Conservation (phyloP, 257 asterid genomes). For the Osmanthus fragrans region DNA sequence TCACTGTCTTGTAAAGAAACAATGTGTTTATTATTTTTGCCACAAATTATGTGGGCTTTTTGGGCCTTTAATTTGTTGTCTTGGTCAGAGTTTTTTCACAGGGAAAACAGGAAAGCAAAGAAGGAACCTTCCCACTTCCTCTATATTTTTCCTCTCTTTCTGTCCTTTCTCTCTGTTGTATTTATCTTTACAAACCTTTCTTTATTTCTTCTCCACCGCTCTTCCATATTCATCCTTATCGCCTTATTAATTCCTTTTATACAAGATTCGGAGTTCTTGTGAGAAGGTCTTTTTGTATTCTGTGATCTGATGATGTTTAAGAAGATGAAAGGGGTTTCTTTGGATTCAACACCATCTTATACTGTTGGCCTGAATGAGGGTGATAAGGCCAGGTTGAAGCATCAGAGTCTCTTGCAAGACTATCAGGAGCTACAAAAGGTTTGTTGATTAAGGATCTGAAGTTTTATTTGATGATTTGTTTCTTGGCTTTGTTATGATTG, state of each 20-base stretch:
- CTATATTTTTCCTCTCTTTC: conserved; percentile 30
- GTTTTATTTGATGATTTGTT: conserved; percentile 2
- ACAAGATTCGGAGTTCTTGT: conserved; percentile 28
- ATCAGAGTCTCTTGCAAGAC: conserved; percentile 67
- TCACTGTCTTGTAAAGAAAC: conserved; percentile 31
- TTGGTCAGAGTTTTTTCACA: conserved; percentile 76
- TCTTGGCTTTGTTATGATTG: conserved; percentile 24
- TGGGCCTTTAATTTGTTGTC: conserved; percentile 53
- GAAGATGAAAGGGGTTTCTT: conserved; percentile 55
- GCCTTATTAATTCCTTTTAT: not conserved
- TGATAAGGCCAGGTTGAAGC: conserved; percentile 49
- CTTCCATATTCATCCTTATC: conserved; percentile 25
- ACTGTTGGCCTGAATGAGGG: conserved; percentile 40
- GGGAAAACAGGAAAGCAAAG: conserved; percentile 63
- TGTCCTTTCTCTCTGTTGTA: conserved; percentile 39
- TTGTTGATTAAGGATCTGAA: conserved; percentile 31
- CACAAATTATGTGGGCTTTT: conserved; percentile 70
- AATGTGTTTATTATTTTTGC: conserved; percentile 27
- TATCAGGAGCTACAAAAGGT: conserved; percentile 71
- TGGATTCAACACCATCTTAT: conserved; percentile 33
- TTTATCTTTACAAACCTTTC: conserved; percentile 29
- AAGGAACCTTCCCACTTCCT: conserved; percentile 35
- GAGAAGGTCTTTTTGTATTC: conserved; percentile 18
- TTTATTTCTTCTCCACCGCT: conserved; percentile 31
- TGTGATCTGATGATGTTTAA: conserved; percentile 64